Evolutionary conservation across 2,329 filamentous ascomycete species (phyloP).

Genomic region (Cladophialophora immunda): DNA sequence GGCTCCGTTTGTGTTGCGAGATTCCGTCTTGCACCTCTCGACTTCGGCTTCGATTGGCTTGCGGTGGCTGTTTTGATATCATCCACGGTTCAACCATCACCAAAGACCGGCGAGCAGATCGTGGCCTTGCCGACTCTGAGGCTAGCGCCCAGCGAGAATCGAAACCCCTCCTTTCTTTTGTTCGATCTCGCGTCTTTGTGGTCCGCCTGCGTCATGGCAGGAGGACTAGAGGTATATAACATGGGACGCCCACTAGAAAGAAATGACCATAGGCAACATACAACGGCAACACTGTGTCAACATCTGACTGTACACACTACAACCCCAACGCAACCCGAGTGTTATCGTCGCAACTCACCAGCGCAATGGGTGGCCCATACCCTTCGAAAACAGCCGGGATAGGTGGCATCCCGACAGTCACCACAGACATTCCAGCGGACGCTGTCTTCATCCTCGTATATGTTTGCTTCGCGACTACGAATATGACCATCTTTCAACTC

Average conservation of each 20-base stretch:
- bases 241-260: not conserved
- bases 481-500: constrained; percentile 56
- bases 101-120: not conserved
- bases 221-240: constrained; percentile 1
- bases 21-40: not conserved
- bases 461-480: constrained; percentile 50
- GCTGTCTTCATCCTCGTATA: constrained; percentile 68
- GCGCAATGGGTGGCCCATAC: constrained; percentile 42
- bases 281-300: not conserved
- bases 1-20: constrained; percentile 1
- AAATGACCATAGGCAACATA: not conserved
- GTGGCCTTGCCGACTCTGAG: not conserved
- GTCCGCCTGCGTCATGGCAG: constrained; percentile 3
- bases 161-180: not conserved
- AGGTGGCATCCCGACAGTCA: constrained; percentile 61
- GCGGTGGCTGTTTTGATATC: not conserved
- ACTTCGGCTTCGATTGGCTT: not conserved
- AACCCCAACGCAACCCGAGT: not conserved
- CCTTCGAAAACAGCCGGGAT: constrained; percentile 43
- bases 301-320: not conserved
- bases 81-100: not conserved
- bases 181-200: not conserved
- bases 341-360: not conserved
- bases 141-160: not conserved
- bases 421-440: constrained; percentile 60